Evolutionary conservation across 2,329 filamentous ascomycete genomes (phyloP).

Genomic region (Anisogramma anomala): DNA sequence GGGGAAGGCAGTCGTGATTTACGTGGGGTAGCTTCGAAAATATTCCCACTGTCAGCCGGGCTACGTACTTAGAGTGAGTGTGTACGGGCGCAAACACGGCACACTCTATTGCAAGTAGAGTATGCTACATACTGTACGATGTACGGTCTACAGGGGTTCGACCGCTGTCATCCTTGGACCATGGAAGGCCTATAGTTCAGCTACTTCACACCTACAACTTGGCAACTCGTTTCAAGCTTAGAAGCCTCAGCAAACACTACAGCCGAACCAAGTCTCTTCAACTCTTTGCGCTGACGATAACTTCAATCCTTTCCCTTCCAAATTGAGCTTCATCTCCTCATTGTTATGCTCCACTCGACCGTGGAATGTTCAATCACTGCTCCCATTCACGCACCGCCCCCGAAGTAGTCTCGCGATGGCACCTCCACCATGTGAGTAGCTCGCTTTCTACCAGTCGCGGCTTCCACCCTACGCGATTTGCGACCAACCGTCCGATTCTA

Average conservation of each 20-base stretch:
- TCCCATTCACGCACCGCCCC: neutral
- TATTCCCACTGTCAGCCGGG: slow-evolving; percentile 1
- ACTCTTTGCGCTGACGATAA: too few species aligned
- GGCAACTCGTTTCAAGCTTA: too few species aligned
- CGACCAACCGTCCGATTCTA: slow-evolving; percentile 10
- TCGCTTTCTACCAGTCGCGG: slow-evolving; percentile 12
- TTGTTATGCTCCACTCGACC: neutral
- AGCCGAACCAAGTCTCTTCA: too few species aligned
- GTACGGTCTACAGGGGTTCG: too few species aligned
- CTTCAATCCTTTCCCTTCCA: too few species aligned
- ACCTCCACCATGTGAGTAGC: slow-evolving; percentile 12
- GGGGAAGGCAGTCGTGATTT: slow-evolving; percentile 8
- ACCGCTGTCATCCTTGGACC: too few species aligned
- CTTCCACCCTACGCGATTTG: slow-evolving; percentile 7
- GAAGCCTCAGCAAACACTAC: too few species aligned
- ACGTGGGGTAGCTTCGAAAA: slow-evolving; percentile 12
- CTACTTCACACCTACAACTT: too few species aligned
- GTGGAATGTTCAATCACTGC: neutral
- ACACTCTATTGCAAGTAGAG: too few species aligned
- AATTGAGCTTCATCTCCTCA: neutral
- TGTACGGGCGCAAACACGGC: too few species aligned
- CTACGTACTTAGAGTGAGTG: neutral
- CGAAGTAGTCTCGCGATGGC: slow-evolving; percentile 6
- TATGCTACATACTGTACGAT: too few species aligned
- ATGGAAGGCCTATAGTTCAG: too few species aligned